These are phyloP conservation scores for Poa annua DNA, from an alignment of 176 grass and related monocot species.

Conservation along the genomic window DNA sequence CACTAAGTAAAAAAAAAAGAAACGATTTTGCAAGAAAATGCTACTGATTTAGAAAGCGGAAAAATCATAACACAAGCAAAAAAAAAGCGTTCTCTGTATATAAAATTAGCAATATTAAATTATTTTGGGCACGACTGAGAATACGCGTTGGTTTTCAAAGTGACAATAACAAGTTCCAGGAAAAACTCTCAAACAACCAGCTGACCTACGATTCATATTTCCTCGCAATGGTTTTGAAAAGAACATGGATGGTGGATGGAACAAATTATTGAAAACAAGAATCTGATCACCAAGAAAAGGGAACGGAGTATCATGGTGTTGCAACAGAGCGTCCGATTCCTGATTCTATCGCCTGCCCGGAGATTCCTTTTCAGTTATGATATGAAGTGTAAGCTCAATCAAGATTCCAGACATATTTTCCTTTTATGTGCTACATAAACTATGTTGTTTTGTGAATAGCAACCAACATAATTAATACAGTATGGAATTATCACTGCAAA, in stretches of 20 bases:
- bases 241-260: conserved; percentile 1
- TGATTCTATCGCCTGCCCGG: neutral
- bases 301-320: neutral
- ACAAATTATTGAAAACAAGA: neutral
- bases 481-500: neutral
- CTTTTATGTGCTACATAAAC: neutral
- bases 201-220: neutral
- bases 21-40: neutral
- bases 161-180: neutral
- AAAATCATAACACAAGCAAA: conserved; percentile 32
- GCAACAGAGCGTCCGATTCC: neutral
- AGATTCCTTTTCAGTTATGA: conserved; percentile 1
- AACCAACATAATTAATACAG: neutral
- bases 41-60: conserved; percentile 18
- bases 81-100: neutral
- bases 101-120: neutral
- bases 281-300: conserved; percentile 2
- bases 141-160: conserved; percentile 14
- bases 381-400: neutral
- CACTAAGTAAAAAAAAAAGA: conserved; percentile 18
- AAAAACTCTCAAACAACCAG: neutral
- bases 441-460: neutral
- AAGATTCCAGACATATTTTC: neutral
- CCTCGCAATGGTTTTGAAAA: neutral
- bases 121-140: conserved; percentile 11